Conservation (phyloP, 1,284 basidiomycete genomes). For the Anthracocystis setariae region DNA sequence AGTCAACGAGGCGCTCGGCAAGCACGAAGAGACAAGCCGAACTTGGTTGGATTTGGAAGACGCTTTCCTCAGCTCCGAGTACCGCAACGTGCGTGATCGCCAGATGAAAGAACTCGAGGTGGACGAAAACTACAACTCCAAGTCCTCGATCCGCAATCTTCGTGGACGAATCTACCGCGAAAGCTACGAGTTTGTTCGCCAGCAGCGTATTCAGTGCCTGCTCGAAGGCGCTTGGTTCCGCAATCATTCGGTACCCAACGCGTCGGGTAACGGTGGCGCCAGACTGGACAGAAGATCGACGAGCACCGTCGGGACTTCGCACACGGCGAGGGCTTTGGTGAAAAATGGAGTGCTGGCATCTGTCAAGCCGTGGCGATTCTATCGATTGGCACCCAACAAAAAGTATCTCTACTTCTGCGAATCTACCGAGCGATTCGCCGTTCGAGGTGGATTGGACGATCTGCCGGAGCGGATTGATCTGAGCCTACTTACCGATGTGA, state of each 20-base stretch:
- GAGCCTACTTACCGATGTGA: conserved; percentile 64
- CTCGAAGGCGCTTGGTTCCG: conserved; percentile 91
- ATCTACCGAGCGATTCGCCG: conserved; percentile 78
- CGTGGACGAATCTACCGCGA: conserved; percentile 88
- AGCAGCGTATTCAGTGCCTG: conserved; percentile 87
- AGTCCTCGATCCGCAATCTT: conserved; percentile 72
- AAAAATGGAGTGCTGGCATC: conserved; percentile 4
- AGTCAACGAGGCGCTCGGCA: conserved; percentile 69
- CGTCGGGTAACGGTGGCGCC: background rate
- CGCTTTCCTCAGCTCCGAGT: conserved; percentile 86
- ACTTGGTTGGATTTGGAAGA: conserved; percentile 86
- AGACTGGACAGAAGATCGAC: conserved; percentile 23
- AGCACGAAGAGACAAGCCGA: conserved; percentile 75
- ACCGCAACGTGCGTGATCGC: conserved; percentile 84
- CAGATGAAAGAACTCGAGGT: conserved; percentile 93
- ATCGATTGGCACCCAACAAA: conserved; percentile 71
- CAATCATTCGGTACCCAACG: conserved; percentile 68
- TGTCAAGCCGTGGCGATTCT: conserved; percentile 66
- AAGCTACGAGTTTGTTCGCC: conserved; percentile 88
- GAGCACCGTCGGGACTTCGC: conserved; percentile 34
- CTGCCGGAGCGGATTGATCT: conserved; percentile 75
- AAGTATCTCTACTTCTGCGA: conserved; percentile 86
- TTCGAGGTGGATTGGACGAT: conserved; percentile 83
- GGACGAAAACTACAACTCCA: conserved; percentile 77
- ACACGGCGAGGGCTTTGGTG: conserved; percentile 3